Base-by-base conservation (phyloP, 2,329 filamentous ascomycete species). In the Falciphora oryzae region DNA sequence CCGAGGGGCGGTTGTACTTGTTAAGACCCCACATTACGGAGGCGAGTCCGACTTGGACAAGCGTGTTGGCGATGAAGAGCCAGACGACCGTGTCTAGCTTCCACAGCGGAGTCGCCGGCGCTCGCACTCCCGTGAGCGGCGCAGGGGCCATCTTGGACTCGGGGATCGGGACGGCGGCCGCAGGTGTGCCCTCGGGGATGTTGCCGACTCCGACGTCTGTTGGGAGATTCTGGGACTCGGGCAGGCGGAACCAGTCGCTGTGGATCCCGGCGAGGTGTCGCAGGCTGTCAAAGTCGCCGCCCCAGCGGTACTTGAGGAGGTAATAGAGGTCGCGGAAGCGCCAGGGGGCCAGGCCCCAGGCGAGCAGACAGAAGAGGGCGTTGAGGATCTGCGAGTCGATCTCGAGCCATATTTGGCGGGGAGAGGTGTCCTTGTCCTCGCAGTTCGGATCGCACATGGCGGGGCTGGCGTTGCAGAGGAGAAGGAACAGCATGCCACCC, bases 401-500 rank as follows among this genome's bases (percentile, higher is more conserved):
- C 76, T 97, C 92, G 69, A 97, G 86, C 92, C 93, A 96, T 66
- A 88, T 88, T 27, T 89, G 82, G n/a, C 92, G 85, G 2, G 91
- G 87, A 0, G 90, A 92, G 71, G 92, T 80, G 56, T 35, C 29
- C 73, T 92, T 88, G 69, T 90, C 81, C 72, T 91, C 83, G 78
- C 91, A 94, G 50, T 79, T 79, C 0, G 83, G 88, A 69, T 81
- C 74, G 79, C 91, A 92, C 90, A 92, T 92, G 66, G 86, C 85
- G 8, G 89, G 88, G 2, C 85, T 80, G 65, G 83, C 91, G 71
- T 92, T 91, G 79, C 88, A 90, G 31, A 96, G 85, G 2, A 97
- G 80, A 25, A 96, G 79, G 76, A 96, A 96, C 44, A 96, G 82
- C 92, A 96, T 96, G 65, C 90, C 92, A 63, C 92, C 92, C 92